phyloP scores from a whole-genome alignment of 176 grass and related monocot genomes.

The Bolboschoenus planiculmis region DNA sequence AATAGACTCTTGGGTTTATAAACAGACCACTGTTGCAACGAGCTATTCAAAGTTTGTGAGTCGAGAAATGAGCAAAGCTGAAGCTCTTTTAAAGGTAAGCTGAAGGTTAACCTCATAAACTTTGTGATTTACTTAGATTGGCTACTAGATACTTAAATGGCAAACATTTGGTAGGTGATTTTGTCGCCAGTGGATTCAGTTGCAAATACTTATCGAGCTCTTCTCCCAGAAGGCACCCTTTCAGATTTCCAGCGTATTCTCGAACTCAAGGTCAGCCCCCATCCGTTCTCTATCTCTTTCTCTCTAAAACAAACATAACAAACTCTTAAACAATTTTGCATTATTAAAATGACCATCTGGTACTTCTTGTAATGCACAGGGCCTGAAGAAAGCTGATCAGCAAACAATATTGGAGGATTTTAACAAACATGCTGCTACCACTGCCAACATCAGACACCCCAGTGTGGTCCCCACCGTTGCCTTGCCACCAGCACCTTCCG shows the following conservation, averaged over 20 bases:
- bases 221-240: constrained; percentile 85
- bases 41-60: constrained; percentile 98
- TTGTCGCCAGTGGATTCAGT: constrained; percentile 96
- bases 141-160: constrained; percentile 18
- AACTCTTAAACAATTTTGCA: neutral
- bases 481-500: constrained; percentile 27
- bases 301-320: neutral
- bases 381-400: constrained; percentile 95
- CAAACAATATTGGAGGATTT: constrained; percentile 92
- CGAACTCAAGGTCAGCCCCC: constrained; percentile 68
- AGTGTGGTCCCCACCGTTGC: constrained; percentile 34
- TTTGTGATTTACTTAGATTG: constrained; percentile 9
- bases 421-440: constrained; percentile 58
- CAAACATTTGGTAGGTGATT: constrained; percentile 61
- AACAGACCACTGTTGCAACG: constrained; percentile 56
- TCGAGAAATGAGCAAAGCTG: constrained; percentile 99
- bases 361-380: constrained; percentile 33
- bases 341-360: neutral
- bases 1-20: constrained; percentile 22
- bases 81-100: constrained; percentile 95
- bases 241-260: constrained; percentile 93
- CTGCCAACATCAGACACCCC: constrained; percentile 61
- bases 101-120: neutral
- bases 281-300: neutral
- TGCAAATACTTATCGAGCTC: constrained; percentile 78